These are phyloP conservation scores for Lactifluus echinatus DNA, from an alignment of 768 basidiomycete genomes.

Conservation along the genomic window DNA sequence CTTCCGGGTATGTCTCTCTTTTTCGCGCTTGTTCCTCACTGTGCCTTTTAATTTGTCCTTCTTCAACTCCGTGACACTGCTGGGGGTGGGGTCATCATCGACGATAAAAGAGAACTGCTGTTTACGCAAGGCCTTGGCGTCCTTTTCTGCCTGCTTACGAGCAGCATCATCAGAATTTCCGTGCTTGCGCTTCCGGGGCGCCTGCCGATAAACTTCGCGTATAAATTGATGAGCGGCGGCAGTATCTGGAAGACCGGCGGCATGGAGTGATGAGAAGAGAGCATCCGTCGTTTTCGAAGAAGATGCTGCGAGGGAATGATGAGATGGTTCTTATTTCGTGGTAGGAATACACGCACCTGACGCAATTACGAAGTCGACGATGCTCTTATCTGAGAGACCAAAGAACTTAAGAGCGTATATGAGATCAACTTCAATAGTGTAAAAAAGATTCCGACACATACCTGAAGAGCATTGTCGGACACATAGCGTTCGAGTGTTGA, in stretches of 20 bases:
- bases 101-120: conserved; percentile 75
- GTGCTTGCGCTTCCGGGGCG: conserved; percentile 69
- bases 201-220: conserved; percentile 63
- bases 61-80: conserved; percentile 32
- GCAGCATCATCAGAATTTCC: conserved; percentile 42
- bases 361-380: conserved; percentile 81
- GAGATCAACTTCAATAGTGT: background rate
- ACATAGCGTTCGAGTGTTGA: conserved; percentile 61
- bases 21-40: conserved; percentile 43
- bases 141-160: conserved; percentile 66
- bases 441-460: conserved; percentile 30
- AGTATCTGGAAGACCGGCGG: conserved; percentile 74
- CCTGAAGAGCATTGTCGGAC: conserved; percentile 68
- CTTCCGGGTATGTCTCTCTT: conserved; percentile 64
- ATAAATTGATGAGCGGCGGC: conserved; percentile 76
- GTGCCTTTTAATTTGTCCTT: conserved; percentile 26
- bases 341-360: conserved; percentile 45
- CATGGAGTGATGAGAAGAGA: conserved; percentile 66
- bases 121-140: conserved; percentile 55
- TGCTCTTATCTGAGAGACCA: conserved; percentile 74
- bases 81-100: conserved; percentile 58
- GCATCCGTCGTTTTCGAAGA: conserved; percentile 74
- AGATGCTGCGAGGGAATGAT: conserved; percentile 43
- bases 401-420: conserved; percentile 49
- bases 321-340: conserved; percentile 4